A percentile compares a stretch with the other conserved stretches of the same genome.
Evolutionary conservation across 176 grass and related monocot genomes (phyloP).

Genomic region (Lolium rigidum): DNA sequence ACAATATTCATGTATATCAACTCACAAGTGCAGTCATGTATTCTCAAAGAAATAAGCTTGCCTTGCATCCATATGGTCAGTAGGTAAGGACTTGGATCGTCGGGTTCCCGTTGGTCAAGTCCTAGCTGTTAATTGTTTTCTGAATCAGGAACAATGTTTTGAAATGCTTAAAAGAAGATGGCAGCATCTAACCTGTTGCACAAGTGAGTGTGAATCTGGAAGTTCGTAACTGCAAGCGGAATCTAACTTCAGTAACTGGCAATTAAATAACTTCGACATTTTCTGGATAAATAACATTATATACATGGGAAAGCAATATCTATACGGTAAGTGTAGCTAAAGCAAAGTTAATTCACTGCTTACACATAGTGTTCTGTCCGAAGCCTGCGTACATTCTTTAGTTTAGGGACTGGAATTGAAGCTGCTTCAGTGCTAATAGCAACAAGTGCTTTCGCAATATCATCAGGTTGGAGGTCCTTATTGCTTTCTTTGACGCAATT

Average conservation of each 20-base stretch:
- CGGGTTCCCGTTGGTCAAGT: constrained; percentile 73
- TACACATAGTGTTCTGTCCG: constrained; percentile 93
- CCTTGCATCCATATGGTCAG: constrained; percentile 80
- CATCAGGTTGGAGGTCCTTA: constrained; percentile 58
- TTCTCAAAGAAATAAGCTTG: constrained; percentile 39
- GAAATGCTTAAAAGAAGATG: constrained; percentile 29
- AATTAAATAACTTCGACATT: constrained; percentile 24
- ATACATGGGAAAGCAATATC: constrained; percentile 13
- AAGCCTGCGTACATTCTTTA: constrained; percentile 85
- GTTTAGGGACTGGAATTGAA: constrained; percentile 83
- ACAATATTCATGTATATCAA: constrained; percentile 33
- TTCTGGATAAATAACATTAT: constrained; percentile 20
- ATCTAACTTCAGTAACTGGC: constrained; percentile 39
- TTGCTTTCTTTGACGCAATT: constrained; percentile 72
- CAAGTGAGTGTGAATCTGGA: constrained; percentile 84
- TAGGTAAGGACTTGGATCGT: constrained; percentile 89
- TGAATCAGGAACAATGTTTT: constrained; percentile 42
- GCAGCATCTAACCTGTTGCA: constrained; percentile 65
- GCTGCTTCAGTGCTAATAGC: constrained; percentile 68
- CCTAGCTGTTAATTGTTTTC: constrained; percentile 67
- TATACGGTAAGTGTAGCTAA: constrained; percentile 17
- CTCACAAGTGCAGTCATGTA: background rate
- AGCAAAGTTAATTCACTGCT: constrained; percentile 34
- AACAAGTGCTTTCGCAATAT: constrained; percentile 90
- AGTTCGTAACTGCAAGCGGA: constrained; percentile 78